Conservation (phyloP, 1,284 basidiomycete species). For the Erythrobasidium hasegawianum region DNA sequence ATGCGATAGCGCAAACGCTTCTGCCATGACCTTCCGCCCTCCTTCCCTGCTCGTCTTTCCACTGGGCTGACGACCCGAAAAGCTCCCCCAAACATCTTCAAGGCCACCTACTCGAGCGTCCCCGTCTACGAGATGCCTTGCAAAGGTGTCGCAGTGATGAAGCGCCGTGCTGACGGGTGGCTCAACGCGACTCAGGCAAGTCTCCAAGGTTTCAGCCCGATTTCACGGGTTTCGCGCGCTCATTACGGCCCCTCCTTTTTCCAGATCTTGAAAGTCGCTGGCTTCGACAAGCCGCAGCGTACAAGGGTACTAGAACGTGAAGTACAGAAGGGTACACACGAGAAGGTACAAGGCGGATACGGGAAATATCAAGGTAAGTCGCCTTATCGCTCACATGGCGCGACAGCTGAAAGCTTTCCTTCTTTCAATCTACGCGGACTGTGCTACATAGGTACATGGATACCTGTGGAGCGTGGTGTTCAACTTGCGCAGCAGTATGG, state of each 20-base stretch:
- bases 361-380: slow-evolving; percentile 95
- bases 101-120: slow-evolving; percentile 52
- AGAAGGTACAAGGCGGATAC: slow-evolving; percentile 99
- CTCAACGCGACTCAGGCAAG: slow-evolving; percentile 95
- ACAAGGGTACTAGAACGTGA: slow-evolving; percentile 96
- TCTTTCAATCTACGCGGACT: neutral
- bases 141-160: slow-evolving; percentile 91
- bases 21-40: too few relatives aligned
- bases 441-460: slow-evolving; percentile 74
- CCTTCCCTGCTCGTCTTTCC: too few relatives aligned
- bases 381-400: neutral
- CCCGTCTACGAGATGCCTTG: slow-evolving; percentile 46
- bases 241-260: neutral
- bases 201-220: neutral
- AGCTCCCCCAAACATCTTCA: slow-evolving; percentile 39
- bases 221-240: neutral
- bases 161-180: slow-evolving; percentile 90
- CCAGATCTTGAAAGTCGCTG: slow-evolving; percentile 64
- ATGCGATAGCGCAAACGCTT: too few relatives aligned
- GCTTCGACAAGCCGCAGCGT: slow-evolving; percentile 97
- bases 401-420: neutral
- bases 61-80: too few relatives aligned
- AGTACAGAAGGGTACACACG: slow-evolving; percentile 97
- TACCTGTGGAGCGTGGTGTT: slow-evolving; percentile 87
- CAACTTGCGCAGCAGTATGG: slow-evolving; percentile 87